Conservation (phyloP, 371 early-diverging fungal genomes). For the Cladochytrium tenue region DNA sequence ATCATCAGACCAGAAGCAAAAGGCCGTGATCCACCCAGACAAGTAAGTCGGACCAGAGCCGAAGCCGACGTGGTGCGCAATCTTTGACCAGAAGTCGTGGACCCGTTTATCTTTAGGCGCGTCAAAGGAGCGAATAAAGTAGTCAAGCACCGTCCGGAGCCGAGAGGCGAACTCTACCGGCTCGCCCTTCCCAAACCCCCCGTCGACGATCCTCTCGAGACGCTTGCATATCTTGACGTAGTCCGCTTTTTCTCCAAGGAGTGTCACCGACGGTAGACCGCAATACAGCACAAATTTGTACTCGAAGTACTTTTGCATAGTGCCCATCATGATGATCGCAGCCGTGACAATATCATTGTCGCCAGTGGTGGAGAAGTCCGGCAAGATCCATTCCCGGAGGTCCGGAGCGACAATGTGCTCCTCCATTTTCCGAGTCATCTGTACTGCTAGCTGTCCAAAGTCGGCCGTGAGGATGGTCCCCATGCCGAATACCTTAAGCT, state of each 20-base stretch:
- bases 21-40: neutral
- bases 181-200: neutral
- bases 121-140: neutral
- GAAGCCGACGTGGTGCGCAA: neutral
- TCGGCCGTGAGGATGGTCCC: neutral
- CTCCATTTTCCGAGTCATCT: neutral
- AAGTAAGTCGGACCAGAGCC: neutral
- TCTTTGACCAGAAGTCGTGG: neutral
- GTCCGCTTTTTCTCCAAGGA: neutral
- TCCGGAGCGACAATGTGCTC: conserved; percentile 1
- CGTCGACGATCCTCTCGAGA: neutral
- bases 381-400: conserved; percentile 6
- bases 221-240: neutral
- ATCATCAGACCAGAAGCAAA: neutral
- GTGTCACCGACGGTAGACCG: neutral
- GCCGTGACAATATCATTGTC: neutral
- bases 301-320: neutral
- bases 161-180: neutral
- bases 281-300: neutral
- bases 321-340: neutral
- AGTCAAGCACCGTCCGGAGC: neutral
- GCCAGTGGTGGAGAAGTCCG: neutral
- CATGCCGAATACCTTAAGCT: neutral
- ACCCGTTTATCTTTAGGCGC: neutral
- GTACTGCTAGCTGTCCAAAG: neutral